A percentile compares a stretch with the other conserved stretches of the same genome.
These are phyloP conservation scores for Hypoxylon rubiginosum DNA, from an alignment of 2,329 filamentous ascomycete species.

Conservation along the genomic window DNA sequence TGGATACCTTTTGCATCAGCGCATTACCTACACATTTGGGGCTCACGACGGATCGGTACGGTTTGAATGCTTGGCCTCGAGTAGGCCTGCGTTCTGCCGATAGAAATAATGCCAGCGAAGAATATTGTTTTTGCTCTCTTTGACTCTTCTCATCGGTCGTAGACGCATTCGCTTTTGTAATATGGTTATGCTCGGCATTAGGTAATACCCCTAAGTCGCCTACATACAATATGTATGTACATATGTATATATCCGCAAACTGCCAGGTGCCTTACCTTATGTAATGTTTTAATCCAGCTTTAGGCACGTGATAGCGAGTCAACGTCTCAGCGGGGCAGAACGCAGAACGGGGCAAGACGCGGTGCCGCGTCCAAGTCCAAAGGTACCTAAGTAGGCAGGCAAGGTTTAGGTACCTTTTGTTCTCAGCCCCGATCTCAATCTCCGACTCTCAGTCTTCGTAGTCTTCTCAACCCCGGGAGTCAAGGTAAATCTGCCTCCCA, in stretches of 20 bases:
- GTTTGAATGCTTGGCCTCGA: constrained; percentile 14
- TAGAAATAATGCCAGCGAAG: constrained; percentile 35
- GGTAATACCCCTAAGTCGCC: too few relatives aligned
- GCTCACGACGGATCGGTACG: constrained; percentile 27
- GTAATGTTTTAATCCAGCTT: not conserved
- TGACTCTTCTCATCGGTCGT: not conserved
- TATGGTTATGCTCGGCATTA: too few relatives aligned
- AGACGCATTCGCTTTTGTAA: not conserved
- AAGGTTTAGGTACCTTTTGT: too few relatives aligned
- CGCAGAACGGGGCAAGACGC: constrained; percentile 41
- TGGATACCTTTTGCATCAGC: constrained; percentile 45
- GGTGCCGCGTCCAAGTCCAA: constrained; percentile 36
- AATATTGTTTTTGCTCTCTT: constrained; percentile 6
- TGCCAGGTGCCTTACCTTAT: too few relatives aligned
- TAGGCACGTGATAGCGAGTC: constrained; percentile 37
- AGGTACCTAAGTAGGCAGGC: too few relatives aligned
- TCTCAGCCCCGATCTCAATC: too few relatives aligned
- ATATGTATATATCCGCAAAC: not conserved
- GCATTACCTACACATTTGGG: constrained; percentile 19
- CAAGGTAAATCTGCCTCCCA: not conserved
- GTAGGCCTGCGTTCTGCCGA: not conserved
- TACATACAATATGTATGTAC: not conserved
- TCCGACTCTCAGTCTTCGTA: too few relatives aligned
- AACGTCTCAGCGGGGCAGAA: not conserved
- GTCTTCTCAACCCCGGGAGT: too few relatives aligned